Conservation (phyloP, 2,329 filamentous ascomycete species). For the Aureobasidium uvarum region DNA sequence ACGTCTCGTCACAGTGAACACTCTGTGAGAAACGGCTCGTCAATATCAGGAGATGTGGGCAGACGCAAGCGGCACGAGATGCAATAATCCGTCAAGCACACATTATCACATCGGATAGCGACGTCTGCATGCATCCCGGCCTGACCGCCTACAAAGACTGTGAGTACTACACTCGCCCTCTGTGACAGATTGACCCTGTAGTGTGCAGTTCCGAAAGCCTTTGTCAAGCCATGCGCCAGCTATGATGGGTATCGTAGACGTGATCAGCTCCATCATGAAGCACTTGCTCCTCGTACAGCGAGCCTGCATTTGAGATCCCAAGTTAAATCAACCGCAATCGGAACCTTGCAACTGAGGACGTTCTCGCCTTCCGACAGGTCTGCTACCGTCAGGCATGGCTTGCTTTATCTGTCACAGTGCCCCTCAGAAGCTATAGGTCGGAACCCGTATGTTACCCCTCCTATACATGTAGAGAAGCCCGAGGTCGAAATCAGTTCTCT, state of each 20-base stretch:
- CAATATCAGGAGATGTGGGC: background rate
- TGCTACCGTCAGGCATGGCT: background rate
- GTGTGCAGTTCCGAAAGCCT: background rate
- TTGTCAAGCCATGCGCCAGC: background rate
- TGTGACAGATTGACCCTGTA: too few species aligned
- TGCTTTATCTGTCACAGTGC: background rate
- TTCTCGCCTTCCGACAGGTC: background rate
- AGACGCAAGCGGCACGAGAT: background rate
- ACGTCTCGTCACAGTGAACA: background rate
- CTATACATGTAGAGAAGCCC: background rate
- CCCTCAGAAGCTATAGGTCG: background rate
- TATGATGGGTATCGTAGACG: background rate
- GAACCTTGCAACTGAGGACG: background rate
- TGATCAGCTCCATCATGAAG: background rate
- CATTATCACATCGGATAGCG: slow-evolving; percentile 12
- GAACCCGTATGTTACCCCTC: background rate
- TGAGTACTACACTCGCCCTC: background rate
- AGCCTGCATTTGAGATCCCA: background rate
- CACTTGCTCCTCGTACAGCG: background rate
- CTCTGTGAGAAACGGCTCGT: slow-evolving; percentile 39
- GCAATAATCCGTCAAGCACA: background rate
- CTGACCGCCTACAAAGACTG: background rate
- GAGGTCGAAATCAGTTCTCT: background rate
- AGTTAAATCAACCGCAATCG: background rate
- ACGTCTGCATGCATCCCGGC: slow-evolving; percentile 3